phyloP scores from a whole-genome alignment of 2,329 filamentous ascomycete species.

The Penicillium digitatum region DNA sequence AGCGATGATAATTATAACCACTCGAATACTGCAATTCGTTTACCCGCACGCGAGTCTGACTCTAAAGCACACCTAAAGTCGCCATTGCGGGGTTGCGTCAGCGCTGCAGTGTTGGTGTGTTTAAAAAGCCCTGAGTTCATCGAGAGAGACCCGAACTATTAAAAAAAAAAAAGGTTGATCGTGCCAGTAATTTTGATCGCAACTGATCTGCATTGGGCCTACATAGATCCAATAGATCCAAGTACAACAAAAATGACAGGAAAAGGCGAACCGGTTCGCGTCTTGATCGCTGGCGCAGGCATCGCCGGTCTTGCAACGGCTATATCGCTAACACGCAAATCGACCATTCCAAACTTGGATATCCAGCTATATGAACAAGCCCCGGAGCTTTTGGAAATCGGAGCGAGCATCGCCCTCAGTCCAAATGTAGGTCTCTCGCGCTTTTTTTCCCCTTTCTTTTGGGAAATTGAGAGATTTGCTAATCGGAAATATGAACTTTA shows the following conservation, averaged over 20 bases:
- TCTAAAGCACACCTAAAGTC: slow-evolving; percentile 11
- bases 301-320: slow-evolving; percentile 50
- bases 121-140: slow-evolving; percentile 16
- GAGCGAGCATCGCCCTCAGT: slow-evolving; percentile 30
- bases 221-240: neutral
- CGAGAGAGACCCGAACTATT: neutral
- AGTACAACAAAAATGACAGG: slow-evolving; percentile 5
- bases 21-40: too few species aligned
- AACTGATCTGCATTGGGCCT: neutral
- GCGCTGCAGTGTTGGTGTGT: slow-evolving; percentile 18
- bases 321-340: slow-evolving; percentile 38
- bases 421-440: slow-evolving; percentile 41
- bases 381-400: slow-evolving; percentile 26
- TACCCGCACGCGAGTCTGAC: neutral
- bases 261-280: slow-evolving; percentile 16
- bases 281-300: slow-evolving; percentile 51
- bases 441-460: too few species aligned
- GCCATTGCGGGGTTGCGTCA: slow-evolving; percentile 13
- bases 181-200: neutral
- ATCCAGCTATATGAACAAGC: slow-evolving; percentile 52
- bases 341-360: slow-evolving; percentile 31
- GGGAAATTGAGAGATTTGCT: too few species aligned
- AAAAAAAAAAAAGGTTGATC: neutral
- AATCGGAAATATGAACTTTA: neutral
- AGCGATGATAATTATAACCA: too few species aligned